Evolutionary conservation across 108 stramenopile species (phyloP), one percentile per base, ranked within the genome.

Genomic region (Aurantiochytrium sp.): DNA sequence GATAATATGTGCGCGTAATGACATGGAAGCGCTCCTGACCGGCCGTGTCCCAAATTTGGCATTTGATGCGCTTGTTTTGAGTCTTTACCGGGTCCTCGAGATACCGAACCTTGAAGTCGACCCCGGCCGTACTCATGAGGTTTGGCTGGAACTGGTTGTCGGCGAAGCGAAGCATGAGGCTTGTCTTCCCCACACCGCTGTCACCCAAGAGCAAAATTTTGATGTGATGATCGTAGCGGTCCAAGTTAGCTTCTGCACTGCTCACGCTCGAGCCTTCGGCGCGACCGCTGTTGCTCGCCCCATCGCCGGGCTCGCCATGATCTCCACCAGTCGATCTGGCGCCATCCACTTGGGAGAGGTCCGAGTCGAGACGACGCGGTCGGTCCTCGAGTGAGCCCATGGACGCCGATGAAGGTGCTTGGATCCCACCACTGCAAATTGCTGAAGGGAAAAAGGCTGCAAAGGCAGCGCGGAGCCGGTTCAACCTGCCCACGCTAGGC

Each of bases 181-280:
- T 99, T 12, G 99, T 99, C 92, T 99, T 99, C 4, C 99, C 99
- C 72, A 98, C 98, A 58, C 97, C 95, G 91, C 95, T 95, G 91
- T 99, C 99, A 58, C 99, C 99, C 89, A 99, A 98, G 97, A 98
- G 98, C 87, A 99, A 94, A 90, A 99, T 95, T 90, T 99, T 98
- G 94, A 97, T 95, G 91, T 98, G 98, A 93, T 98, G 97, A 91
- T 98, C 98, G 90, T 97, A 98, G 12, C 96, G 96, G 58, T 90
- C 58, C 2, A 53, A 45, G 49, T 53, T 6, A 10, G 44, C 43
- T 14, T 83, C 76, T n/a, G 45, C 45, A 23, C 49, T 83, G 76
- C 64, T 42, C 14, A 69, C 64, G 42, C 64, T 69, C 64, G 64
- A 69, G 25, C 64, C 64, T 69, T 69, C 64, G 64, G 18, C 35